A percentile compares a stretch with the other conserved stretches of the same genome.
These are phyloP conservation scores for bread wheat (Triticum aestivum) DNA, from an alignment of 176 grass and related monocot genomes.

Conservation along the genomic window DNA sequence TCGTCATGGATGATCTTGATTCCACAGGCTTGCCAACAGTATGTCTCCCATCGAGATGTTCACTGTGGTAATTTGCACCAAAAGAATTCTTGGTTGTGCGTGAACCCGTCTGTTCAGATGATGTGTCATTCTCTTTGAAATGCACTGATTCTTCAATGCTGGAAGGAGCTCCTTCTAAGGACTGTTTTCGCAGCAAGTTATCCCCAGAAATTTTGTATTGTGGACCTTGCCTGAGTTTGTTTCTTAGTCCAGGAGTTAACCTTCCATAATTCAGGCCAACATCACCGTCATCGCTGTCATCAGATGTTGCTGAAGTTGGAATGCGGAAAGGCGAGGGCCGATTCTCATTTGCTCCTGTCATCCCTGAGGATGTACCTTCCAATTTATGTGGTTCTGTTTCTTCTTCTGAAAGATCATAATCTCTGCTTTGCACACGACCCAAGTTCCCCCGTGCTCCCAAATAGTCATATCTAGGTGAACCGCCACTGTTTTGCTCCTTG, in stretches of 20 bases:
- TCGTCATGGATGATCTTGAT: constrained; percentile 39
- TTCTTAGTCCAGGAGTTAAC: constrained; percentile 80
- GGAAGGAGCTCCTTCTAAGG: constrained; percentile 42
- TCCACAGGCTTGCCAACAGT: constrained; percentile 21
- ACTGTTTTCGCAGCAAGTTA: constrained; percentile 28
- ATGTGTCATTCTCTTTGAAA: constrained; percentile 28
- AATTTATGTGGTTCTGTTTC: constrained; percentile 28
- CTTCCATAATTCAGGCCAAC: constrained; percentile 59
- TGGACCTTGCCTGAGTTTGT: constrained; percentile 47
- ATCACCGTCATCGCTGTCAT: constrained; percentile 40
- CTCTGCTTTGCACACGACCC: constrained; percentile 17
- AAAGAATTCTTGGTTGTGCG: constrained; percentile 25
- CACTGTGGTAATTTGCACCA: constrained; percentile 22
- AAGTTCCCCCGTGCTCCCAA: background rate
- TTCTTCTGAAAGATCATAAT: constrained; percentile 39
- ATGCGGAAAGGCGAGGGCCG: constrained; percentile 17
- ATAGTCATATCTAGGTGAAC: constrained; percentile 34
- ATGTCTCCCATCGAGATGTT: constrained; percentile 25
- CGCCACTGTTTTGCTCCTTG: constrained; percentile 19
- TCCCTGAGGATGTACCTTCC: constrained; percentile 16
- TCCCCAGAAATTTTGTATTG: constrained; percentile 42
- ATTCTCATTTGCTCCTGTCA: constrained; percentile 33
- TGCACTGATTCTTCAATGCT: constrained; percentile 40
- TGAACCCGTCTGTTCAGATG: constrained; percentile 19
- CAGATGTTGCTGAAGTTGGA: constrained; percentile 37